A percentile compares a stretch with the other conserved stretches of the same genome.
Conservation (phyloP, 2,329 filamentous ascomycete species). For the Monosporascus sp. region DNA sequence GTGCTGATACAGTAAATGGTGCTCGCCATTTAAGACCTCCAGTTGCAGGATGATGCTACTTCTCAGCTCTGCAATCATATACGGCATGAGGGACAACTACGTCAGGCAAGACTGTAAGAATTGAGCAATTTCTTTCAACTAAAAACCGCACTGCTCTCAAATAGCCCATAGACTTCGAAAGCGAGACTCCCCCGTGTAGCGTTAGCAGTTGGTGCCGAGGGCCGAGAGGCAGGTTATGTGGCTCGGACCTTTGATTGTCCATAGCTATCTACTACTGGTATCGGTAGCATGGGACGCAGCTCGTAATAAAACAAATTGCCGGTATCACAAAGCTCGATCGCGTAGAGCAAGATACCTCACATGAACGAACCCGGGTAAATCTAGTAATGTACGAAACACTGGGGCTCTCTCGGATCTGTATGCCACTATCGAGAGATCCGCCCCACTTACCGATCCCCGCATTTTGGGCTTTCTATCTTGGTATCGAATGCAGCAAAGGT, state of each 20-base stretch:
- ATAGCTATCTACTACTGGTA: no score
- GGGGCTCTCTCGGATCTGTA: background rate
- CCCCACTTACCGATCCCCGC: no score
- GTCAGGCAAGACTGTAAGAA: background rate
- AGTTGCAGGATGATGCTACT: background rate
- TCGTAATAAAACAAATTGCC: background rate
- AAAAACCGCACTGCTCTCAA: background rate
- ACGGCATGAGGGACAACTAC: background rate
- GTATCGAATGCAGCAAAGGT: no score
- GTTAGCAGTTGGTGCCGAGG: no score
- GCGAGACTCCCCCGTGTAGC: no score
- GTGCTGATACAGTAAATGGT: background rate
- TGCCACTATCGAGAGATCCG: no score
- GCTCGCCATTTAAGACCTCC: background rate
- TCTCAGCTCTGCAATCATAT: background rate
- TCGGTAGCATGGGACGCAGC: background rate
- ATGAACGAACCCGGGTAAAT: background rate
- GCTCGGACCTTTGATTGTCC: no score
- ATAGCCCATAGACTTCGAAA: background rate
- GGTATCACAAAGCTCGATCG: background rate
- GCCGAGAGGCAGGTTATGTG: no score
- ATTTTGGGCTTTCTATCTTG: no score
- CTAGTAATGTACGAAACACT: no score
- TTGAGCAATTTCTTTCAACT: background rate
- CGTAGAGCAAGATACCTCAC: background rate